A percentile compares a stretch with the other conserved stretches of the same genome.
Evolutionary conservation across 331 rosid species (phyloP).

Genomic region (Pyracantha coccinea): DNA sequence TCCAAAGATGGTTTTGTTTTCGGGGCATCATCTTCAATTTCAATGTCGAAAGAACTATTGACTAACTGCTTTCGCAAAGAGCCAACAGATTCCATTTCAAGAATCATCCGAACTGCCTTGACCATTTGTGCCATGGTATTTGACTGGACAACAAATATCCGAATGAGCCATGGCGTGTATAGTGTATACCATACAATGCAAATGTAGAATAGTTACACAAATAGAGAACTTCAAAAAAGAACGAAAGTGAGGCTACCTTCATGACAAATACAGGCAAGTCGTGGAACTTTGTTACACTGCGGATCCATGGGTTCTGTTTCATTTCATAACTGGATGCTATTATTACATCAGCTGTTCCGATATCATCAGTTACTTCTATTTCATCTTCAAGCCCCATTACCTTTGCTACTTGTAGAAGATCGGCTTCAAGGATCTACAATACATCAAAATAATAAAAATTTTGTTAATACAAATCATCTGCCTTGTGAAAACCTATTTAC

Average conservation of each 20-base stretch:
- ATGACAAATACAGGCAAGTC: slow-evolving; percentile 83
- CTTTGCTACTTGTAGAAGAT: slow-evolving; percentile 76
- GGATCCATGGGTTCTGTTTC: slow-evolving; percentile 83
- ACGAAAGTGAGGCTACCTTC: slow-evolving; percentile 39
- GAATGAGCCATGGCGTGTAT: background rate
- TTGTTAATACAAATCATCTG: no score
- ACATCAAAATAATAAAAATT: slow-evolving; percentile 6
- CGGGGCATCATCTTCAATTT: slow-evolving; percentile 82
- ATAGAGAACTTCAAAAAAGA: slow-evolving; percentile 1
- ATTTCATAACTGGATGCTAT: slow-evolving; percentile 69
- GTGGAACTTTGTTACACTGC: slow-evolving; percentile 82
- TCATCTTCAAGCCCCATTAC: slow-evolving; percentile 88
- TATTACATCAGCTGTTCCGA: slow-evolving; percentile 81
- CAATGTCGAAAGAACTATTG: slow-evolving; percentile 49
- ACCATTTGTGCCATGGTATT: slow-evolving; percentile 97
- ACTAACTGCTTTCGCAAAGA: slow-evolving; percentile 33
- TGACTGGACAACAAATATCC: slow-evolving; percentile 39
- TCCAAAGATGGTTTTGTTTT: slow-evolving; percentile 82
- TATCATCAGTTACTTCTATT: slow-evolving; percentile 72
- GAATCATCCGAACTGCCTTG: slow-evolving; percentile 88
- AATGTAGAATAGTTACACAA: background rate
- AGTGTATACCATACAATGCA: no score
- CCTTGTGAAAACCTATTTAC: no score
- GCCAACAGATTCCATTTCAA: slow-evolving; percentile 55
- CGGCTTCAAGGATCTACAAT: slow-evolving; percentile 76